Evolutionary conservation across 768 basidiomycete genomes (phyloP), one percentile per base, ranked within the genome.

Genomic region (Phaeolepiota aurea): DNA sequence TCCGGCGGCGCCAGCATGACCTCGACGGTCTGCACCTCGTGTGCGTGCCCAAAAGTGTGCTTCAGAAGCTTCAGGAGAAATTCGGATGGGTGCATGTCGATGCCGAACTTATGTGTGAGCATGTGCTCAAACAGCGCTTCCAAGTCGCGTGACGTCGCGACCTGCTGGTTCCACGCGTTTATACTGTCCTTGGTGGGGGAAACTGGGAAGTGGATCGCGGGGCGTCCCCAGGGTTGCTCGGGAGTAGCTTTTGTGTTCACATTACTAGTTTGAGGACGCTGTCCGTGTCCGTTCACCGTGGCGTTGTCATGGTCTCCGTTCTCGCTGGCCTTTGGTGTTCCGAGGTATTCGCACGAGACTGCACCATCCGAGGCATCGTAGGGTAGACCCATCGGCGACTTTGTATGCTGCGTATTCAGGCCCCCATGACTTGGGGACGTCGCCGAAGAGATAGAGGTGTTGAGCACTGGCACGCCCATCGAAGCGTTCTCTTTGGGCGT

Each of bases 71-170:
- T 57, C n/a, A 66, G 48, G n/a, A 81, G 47, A 48, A 74, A 69
- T 23, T 71, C 58, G 35, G 67, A 62, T 1, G 76, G 75, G 3
- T 64, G 66, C 4, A 68, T 68, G 45, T 74, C 63, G 36, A 84
- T 60, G 5, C 69, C 66, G 44, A 67, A 81, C 51, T 72, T 75
- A 45, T 59, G 49, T 1, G 53, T 54, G 18, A 86, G 64, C 81
- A 84, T 82, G 28, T 71, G 63, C 46, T 72, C 65, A 52, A 81
- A 86, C 13, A 79, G 58, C 3, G 54, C 58, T 54, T 86, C 83
- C 23, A 83, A 44, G 19, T 69, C 62, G 31, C 58, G 56, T 23
- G 71, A 69, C 3, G 69, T 61, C 3, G 56, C 58, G 5, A 57
- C 58, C 12, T 65, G 67, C 15, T 48, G 52, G 38, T 59, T 58